A percentile compares a stretch with the other conserved stretches of the same genome.
Evolutionary conservation across 2,329 filamentous ascomycete genomes (phyloP).

Genomic region (Ciborinia camelliae): DNA sequence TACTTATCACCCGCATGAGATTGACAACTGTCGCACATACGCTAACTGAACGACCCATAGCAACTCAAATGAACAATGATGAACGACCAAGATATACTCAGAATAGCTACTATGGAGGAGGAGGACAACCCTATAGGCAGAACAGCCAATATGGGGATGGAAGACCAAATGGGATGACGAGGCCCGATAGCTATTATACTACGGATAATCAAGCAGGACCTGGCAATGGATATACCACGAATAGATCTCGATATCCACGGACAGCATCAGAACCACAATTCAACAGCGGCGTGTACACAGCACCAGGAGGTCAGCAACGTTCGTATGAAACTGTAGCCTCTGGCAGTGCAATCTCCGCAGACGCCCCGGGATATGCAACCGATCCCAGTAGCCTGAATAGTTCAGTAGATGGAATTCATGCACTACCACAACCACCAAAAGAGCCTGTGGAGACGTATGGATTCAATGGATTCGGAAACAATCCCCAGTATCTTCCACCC

Average conservation of each 20-base stretch:
- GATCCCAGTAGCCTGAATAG: constrained; percentile 90
- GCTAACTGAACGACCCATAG: constrained; percentile 24
- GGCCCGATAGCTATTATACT: constrained; percentile 45
- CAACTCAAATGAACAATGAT: constrained; percentile 34
- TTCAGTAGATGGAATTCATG: constrained; percentile 72
- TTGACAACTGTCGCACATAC: constrained; percentile 16
- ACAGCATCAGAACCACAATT: constrained; percentile 37
- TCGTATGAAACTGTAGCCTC: constrained; percentile 84
- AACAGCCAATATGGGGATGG: constrained; percentile 33
- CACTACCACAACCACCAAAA: constrained; percentile 50
- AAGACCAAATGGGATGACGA: constrained; percentile 40
- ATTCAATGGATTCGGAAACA: constrained; percentile 46
- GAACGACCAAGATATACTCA: constrained; percentile 34
- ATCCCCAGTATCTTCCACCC: constrained; percentile 41
- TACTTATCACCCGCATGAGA: neutral
- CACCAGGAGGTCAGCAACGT: constrained; percentile 31
- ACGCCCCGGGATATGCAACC: constrained; percentile 75
- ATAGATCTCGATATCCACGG: constrained; percentile 36
- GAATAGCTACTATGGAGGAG: constrained; percentile 38
- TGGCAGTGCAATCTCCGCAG: constrained; percentile 65
- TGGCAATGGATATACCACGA: constrained; percentile 36
- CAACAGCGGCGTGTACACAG: constrained; percentile 34
- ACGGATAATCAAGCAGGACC: constrained; percentile 25
- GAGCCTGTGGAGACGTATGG: constrained; percentile 63
- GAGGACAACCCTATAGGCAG: constrained; percentile 30